Conservation (phyloP, 495 filamentous ascomycete genomes). For the Hypoxylon crocopeplum region DNA sequence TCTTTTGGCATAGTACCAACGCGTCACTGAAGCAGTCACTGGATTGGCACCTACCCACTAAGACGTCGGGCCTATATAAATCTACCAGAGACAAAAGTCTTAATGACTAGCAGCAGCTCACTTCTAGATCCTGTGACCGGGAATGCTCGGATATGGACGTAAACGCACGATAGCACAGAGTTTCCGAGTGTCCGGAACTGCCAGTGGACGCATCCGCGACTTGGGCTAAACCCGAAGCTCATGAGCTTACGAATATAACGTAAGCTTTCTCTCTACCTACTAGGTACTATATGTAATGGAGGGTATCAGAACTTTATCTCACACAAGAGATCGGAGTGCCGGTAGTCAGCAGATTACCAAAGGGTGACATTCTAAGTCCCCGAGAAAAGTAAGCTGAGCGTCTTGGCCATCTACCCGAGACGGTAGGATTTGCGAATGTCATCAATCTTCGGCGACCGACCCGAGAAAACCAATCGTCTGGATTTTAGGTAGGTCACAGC, state of each 20-base stretch:
- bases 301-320: slow-evolving; percentile 31
- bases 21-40: not conserved
- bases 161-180: not conserved
- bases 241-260: slow-evolving; percentile 21
- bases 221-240: not conserved
- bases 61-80: not conserved
- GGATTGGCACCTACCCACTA: not conserved
- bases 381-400: too few species aligned
- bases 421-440: too few species aligned
- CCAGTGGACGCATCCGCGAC: not conserved
- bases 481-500: too few species aligned
- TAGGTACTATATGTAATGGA: not conserved
- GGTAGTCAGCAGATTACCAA: slow-evolving; percentile 7
- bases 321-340: slow-evolving; percentile 1
- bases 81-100: slow-evolving; percentile 3
- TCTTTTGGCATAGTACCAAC: slow-evolving; percentile 16
- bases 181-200: not conserved
- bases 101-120: not conserved
- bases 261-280: not conserved
- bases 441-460: too few species aligned
- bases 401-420: too few species aligned
- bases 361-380: too few species aligned
- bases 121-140: not conserved
- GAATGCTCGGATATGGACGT: not conserved
- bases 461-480: too few species aligned